Evolutionary conservation across 208 protist species (phyloP), one percentile per base, ranked within the genome.

Genomic region (Trypanosoma caninum): DNA sequence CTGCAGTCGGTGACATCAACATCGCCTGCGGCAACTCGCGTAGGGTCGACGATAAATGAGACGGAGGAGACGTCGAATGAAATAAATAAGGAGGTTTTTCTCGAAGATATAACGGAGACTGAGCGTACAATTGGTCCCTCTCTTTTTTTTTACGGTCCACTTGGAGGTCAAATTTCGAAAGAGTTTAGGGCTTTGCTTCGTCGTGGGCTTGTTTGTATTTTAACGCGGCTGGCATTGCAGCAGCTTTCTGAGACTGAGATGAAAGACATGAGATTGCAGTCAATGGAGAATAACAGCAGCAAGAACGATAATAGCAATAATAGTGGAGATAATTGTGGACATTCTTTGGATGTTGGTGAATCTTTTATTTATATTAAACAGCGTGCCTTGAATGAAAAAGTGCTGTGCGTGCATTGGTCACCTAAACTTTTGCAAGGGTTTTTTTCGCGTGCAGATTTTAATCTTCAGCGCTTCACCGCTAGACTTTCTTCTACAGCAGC

Each of bases 341-440:
- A 9, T 14, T 28, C 23, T 11, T 22, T 33, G 10, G 52, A 18
- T 22, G n/a, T n/a, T n/a, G n/a, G n/a, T n/a, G n/a, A n/a, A n/a
- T n/a, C 42, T 27, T 61, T 44, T 25, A 22, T 69, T 54, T 61
- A 5, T 25, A 20, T 69, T 40, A 22, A 53, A 38, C 51, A 37
- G 25, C 31, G 28, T 31, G 1, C 28, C 30, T 20, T 40, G 3
- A 38, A 40, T 23, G 44, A 30, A 16, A 14, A 23, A 9, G 22
- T 70, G 20, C 56, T 41, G 18, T 16, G 22, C 1, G 38, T 72
- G 14, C 65, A 63, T 42, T 72, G 65, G 65, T 65, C 65, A 34
- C n/a, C 56, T 9, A 20, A 57, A 48, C n/a, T 55, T 16, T 30
- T 72, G 40, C 14, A 55, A 18, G 25, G 16, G 27, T 41, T 59